phyloP scores from a whole-genome alignment of 352 stramenopile species.

The Globisporangium paroecandrum region DNA sequence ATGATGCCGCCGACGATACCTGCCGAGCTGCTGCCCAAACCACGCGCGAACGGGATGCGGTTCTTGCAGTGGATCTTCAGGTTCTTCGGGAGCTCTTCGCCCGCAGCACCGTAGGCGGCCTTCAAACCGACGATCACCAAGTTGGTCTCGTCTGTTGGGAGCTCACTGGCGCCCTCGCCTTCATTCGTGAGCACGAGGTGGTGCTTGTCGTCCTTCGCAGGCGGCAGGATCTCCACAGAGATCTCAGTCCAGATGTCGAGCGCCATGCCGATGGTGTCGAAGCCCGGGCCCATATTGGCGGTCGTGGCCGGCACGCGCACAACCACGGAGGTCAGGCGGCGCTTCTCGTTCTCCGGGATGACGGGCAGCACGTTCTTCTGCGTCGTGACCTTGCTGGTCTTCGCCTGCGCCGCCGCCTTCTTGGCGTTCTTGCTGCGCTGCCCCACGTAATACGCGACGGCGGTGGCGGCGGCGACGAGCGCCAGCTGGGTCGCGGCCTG shows the following conservation, averaged over 20 bases:
- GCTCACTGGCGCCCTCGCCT: constrained; percentile 93
- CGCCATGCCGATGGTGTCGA: constrained; percentile 97
- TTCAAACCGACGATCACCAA: constrained; percentile 93
- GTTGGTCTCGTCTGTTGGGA: constrained; percentile 90
- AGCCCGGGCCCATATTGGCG: constrained; percentile 98
- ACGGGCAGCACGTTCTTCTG: constrained; percentile 17
- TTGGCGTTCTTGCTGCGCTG: constrained; percentile 38
- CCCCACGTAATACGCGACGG: constrained; percentile 63
- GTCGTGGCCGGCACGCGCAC: constrained; percentile 97
- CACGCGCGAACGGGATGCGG: constrained; percentile 96
- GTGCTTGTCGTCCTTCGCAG: constrained; percentile 33
- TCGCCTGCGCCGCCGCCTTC: constrained; percentile 20
- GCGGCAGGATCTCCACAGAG: constrained; percentile 87
- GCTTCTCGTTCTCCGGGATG: constrained; percentile 42
- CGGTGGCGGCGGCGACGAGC: constrained; percentile 46
- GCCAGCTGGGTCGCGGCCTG: constrained; percentile 50
- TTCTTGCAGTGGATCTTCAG: constrained; percentile 98
- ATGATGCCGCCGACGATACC: constrained; percentile 99
- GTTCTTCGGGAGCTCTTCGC: constrained; percentile 89
- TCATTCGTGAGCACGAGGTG: constrained; percentile 96
- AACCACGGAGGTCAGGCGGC: constrained; percentile 87
- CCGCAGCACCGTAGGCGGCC: constrained; percentile 93
- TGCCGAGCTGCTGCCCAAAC: constrained; percentile 95
- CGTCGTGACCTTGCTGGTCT: constrained; percentile 18
- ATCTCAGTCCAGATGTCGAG: constrained; percentile 99